Evolutionary conservation across 1,284 basidiomycete genomes (phyloP).

Genomic region (Flammula alnicola): DNA sequence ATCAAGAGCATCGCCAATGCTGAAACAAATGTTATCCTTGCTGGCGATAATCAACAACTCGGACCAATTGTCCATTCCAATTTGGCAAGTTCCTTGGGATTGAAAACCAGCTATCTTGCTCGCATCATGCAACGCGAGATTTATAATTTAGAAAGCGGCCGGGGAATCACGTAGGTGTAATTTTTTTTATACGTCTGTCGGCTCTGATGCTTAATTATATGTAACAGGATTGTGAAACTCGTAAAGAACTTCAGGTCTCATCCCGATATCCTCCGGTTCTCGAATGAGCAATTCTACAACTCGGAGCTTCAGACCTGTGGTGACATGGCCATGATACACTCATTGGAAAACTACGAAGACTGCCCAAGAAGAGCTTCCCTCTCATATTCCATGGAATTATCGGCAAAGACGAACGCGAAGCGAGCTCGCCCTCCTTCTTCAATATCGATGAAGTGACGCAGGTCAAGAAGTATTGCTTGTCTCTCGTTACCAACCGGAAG

Average conservation of each 20-base stretch:
- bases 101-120: conserved; percentile 54
- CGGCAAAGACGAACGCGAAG: conserved; percentile 64
- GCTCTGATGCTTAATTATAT: not conserved
- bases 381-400: conserved; percentile 61
- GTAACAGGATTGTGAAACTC: conserved; percentile 58
- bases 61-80: conserved; percentile 57
- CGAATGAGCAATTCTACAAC: conserved; percentile 60
- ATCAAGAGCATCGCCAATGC: conserved; percentile 50
- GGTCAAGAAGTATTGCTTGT: conserved; percentile 44
- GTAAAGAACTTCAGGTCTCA: conserved; percentile 67
- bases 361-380: conserved; percentile 55
- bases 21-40: conserved; percentile 53
- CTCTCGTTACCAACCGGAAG: conserved; percentile 33
- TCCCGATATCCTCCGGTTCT: conserved; percentile 54
- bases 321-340: conserved; percentile 42
- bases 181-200: not conserved
- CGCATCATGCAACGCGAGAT: conserved; percentile 53
- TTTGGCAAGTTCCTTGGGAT: conserved; percentile 48
- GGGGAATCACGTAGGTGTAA: conserved; percentile 41
- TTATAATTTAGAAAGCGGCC: conserved; percentile 40
- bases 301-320: conserved; percentile 55
- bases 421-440: conserved; percentile 68
- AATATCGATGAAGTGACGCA: conserved; percentile 60
- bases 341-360: conserved; percentile 43
- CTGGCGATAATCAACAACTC: conserved; percentile 63